Base-by-base conservation (phyloP, 139 green algal species). In the Pycnococcus provasolii region DNA sequence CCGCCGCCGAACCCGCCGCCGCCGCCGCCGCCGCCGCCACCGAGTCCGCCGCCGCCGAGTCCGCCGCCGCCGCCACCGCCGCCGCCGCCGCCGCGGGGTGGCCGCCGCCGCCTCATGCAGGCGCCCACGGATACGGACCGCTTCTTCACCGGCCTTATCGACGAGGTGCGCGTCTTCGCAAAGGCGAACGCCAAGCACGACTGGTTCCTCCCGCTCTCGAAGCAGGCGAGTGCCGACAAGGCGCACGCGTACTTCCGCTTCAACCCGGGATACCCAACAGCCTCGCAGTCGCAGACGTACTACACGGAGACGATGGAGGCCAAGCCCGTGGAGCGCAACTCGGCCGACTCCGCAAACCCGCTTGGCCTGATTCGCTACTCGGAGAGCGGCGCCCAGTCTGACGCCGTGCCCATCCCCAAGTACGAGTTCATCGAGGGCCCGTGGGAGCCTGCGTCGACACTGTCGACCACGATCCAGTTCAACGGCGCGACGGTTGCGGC, bases 141-240 rank as follows among this genome's bases (percentile, higher is more conserved):
- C 9, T 41, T 43, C 53, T 75, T 75, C 60, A 43, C 57, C 15
- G 68, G 68, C 60, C 45, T 64, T 26, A 68, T 75, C 50, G 68
- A 75, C 44, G 68, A 75, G 53, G 68, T 75, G 60, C 60, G 60
- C 9, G 51, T 75, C 54, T 70, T 71, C 40, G 26, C 26, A 26
- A 55, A 55, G 50, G 50, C 11, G 11, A 40, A 26, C 42, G 42
- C n/a, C 13, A 67, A 40, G 40, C 44, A 41, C 4, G 9, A 42
- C 66, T 5, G 40, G 26, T 7, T 5, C 5, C 4, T 54, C 45
- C 26, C n/a, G 15, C 37, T 37, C 9, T 11, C 13, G 50, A 55
- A 13, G 11, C 11, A 37, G 50, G 13, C 11, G 11, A 13, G 50
- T 13, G 13, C 50, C 13, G 41, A n/a, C 9, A 41, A 70, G 3